Base-by-base conservation (phyloP, 1,284 basidiomycete genomes). In the Schizophyllum commune region DNA sequence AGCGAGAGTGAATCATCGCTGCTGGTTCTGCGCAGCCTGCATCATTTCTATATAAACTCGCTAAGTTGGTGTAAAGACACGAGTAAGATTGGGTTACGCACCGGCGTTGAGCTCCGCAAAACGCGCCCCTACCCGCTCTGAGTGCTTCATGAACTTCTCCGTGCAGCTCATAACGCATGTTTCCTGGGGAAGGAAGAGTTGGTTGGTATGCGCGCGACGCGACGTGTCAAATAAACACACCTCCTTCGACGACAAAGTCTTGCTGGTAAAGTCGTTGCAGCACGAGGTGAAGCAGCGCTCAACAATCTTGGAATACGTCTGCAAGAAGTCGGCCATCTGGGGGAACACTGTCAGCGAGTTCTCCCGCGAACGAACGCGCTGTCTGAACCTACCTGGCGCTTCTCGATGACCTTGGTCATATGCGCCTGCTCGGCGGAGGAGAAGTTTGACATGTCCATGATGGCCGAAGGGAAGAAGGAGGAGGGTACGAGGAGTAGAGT, bases 261-360 rank as follows among this genome's bases (percentile, higher is more conserved):
- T 97, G 79, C 89, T 92, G 32, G 96, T 98, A 71, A 99, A 98
- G 74, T 99, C 96, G 73, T 97, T 94, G 70, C 91, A 91, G 76
- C 96, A 99, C 32, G 91, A 82, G 66, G 83, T 94, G 82, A 99
- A 99, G 76, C 96, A 99, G 67, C 92, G 86, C 74, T 98, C 96
- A 53, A 97, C 95, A 60, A 99, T 83, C 69, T 89, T 91, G n/a
- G 94, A 93, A 79, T 98, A 98, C 74, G 98, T 89, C 70, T 83
- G 84, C 82, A 98, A 83, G 70, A 99, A 98, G 79, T 98, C 96
- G 82, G 96, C 92, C 95, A 98, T 97, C 93, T 98, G 75, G 55
- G 61, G 17, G 39, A 11, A 17, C 13, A 58, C 52, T 33, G 52
- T 56, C 59, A 55, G 51, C 32, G 47, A 15, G 52, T n/a, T 20